These are phyloP conservation scores for Ophiobolus disseminans DNA, from an alignment of 2,329 filamentous ascomycete species.

Conservation along the genomic window DNA sequence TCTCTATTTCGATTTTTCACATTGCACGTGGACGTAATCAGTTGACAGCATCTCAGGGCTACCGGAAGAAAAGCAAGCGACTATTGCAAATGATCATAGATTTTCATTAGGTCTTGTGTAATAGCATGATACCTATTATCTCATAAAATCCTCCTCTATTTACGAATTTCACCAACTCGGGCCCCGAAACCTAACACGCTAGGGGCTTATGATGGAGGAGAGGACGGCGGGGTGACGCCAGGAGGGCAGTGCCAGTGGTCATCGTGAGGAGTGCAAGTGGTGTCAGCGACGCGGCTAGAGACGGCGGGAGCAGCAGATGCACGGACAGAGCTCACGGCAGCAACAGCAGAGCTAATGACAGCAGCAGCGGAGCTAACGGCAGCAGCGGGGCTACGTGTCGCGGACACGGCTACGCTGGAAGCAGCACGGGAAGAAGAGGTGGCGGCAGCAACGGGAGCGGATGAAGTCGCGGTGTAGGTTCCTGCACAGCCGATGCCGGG, in stretches of 20 bases:
- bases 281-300: slow-evolving; percentile 3
- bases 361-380: slow-evolving; percentile 10
- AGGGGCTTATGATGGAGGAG: slow-evolving; percentile 23
- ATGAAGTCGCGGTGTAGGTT: slow-evolving; percentile 27
- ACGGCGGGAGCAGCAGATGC: slow-evolving; percentile 4
- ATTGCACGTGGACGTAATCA: background rate
- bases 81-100: background rate
- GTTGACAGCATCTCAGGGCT: background rate
- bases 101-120: slow-evolving; percentile 25
- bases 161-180: background rate
- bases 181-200: background rate
- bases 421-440: slow-evolving; percentile 9
- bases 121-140: background rate
- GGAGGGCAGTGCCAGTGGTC: slow-evolving; percentile 38
- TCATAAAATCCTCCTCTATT: background rate
- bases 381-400: slow-evolving; percentile 5
- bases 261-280: slow-evolving; percentile 29
- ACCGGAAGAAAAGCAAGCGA: background rate
- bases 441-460: slow-evolving; percentile 9
- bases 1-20: too few species aligned
- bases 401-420: slow-evolving; percentile 2
- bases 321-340: slow-evolving; percentile 6
- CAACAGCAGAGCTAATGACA: slow-evolving; percentile 4
- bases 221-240: slow-evolving; percentile 31
- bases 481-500: slow-evolving; percentile 69